Evolutionary conservation across 176 grass and related monocot species (phyloP), one percentile per base, ranked within the genome.

Genomic region (Miscanthus lutarioriparius): DNA sequence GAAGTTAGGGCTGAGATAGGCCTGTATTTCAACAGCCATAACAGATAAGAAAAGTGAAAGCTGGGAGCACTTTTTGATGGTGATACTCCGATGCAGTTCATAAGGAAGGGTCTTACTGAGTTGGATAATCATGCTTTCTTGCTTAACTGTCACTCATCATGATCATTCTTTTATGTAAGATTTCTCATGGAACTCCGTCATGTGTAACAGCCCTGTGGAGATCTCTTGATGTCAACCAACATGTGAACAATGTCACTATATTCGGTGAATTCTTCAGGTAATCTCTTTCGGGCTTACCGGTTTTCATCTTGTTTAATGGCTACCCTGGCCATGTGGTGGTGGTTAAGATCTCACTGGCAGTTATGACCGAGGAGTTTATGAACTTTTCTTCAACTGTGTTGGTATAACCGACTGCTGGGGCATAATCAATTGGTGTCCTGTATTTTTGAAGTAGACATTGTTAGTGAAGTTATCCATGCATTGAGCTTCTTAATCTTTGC

Each of bases 231-330:
- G 85, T 98, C 26, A 95, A 95, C 74, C 91, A 95, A 81, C 95
- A 95, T 75, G 95, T 95, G 80, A 98, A 98, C 84, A 98, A 95
- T 85, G 89, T 98, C 43, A 98, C 70, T 98, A 98, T 79, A 91
- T 98, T 79, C 92, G 95, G 20, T 98, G 92, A 89, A 98, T 98
- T 74, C 80, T 98, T 68, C 92, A 98, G 92, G 92, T 93, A 88
- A 75, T 74, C 72, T 77, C 14, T 33, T 51, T n/a, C 2, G 9
- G 15, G 14, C 10, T 7, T 65, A 16, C 5, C 3, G 30, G 35
- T 41, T 63, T 22, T 80, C 22, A 36, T 70, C 32, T 17, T 76
- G 53, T 72, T 64, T 77, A 26, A 32, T 77, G 37, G 19, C n/a
- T 74, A 69, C 28, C 10, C 10, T 76, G 54, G 67, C 19, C 64